These are phyloP conservation scores for Pilasporangium apinafurcum DNA, from an alignment of 352 stramenopile genomes.

Conservation along the genomic window DNA sequence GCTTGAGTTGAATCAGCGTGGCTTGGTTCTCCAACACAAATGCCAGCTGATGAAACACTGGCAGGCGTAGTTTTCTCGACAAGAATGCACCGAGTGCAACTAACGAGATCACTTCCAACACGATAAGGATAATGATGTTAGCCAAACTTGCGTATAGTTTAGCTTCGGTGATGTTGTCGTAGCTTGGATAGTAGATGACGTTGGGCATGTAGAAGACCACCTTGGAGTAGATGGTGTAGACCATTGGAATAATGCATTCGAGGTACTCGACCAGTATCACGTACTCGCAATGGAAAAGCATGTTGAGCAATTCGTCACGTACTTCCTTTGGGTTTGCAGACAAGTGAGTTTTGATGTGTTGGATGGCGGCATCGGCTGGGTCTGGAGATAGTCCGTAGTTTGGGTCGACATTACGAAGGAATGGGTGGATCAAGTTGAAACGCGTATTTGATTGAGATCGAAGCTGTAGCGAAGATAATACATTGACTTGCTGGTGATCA, in stretches of 20 bases:
- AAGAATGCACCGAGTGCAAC: slow-evolving; percentile 5
- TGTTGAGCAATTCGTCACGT: no score
- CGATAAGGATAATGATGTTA: slow-evolving; percentile 10
- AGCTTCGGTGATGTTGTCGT: slow-evolving; percentile 1
- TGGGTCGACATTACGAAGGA: no score
- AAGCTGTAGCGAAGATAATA: no score
- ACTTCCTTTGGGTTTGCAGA: no score
- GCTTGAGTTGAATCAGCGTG: slow-evolving; percentile 7
- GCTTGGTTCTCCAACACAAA: slow-evolving; percentile 36
- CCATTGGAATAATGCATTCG: slow-evolving; percentile 21
- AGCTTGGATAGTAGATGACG: slow-evolving; percentile 11
- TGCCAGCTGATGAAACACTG: slow-evolving; percentile 17
- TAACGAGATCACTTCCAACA: slow-evolving; percentile 17
- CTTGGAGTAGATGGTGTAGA: slow-evolving; percentile 15
- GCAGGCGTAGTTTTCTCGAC: slow-evolving; percentile 12
- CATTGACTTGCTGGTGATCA: no score
- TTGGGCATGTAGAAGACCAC: slow-evolving; percentile 19
- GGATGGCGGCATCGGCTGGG: no score
- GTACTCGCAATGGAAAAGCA: slow-evolving; percentile 31
- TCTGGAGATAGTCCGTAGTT: no score
- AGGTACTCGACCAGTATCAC: slow-evolving; percentile 27
- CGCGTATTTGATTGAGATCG: no score
- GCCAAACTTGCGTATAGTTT: slow-evolving; percentile 1
- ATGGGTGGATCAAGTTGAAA: no score
- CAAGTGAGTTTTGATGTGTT: no score